A percentile compares a stretch with the other conserved stretches of the same genome.
Conservation (phyloP, 2,329 filamentous ascomycete species). For the Scedosporium apiospermum region DNA sequence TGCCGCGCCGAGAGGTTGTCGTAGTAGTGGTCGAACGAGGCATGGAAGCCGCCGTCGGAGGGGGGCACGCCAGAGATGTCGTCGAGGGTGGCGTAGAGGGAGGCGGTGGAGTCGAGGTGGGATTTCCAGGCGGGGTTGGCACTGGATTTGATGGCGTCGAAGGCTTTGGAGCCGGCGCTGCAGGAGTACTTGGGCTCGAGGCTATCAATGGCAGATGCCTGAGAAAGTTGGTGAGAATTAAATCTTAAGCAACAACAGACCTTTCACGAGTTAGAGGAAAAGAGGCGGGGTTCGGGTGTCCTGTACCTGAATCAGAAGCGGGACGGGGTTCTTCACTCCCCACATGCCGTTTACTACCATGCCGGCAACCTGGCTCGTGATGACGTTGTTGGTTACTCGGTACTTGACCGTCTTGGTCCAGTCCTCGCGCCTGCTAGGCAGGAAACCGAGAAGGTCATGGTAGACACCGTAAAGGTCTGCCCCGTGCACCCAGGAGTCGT, state of each 20-base stretch:
- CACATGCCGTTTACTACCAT: slow-evolving; percentile 69
- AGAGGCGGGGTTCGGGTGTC: no score
- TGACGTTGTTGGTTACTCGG: slow-evolving; percentile 72
- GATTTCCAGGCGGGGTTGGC: slow-evolving; percentile 45
- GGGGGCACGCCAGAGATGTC: slow-evolving; percentile 54
- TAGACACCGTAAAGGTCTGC: slow-evolving; percentile 72
- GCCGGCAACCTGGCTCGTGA: slow-evolving; percentile 71
- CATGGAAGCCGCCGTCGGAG: slow-evolving; percentile 54
- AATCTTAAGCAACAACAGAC: background rate
- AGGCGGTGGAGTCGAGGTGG: slow-evolving; percentile 48
- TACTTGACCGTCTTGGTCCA: slow-evolving; percentile 43
- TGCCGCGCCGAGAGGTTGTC: slow-evolving; percentile 74
- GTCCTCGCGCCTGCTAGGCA: slow-evolving; percentile 40
- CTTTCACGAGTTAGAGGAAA: background rate
- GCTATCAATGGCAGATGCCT: slow-evolving; percentile 52
- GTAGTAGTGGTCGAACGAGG: slow-evolving; percentile 71
- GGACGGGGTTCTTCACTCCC: slow-evolving; percentile 21
- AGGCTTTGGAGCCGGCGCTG: slow-evolving; percentile 33
- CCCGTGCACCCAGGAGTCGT: slow-evolving; percentile 69
- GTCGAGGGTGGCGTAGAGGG: slow-evolving; percentile 54
- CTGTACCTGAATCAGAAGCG: slow-evolving; percentile 35
- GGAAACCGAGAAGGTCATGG: slow-evolving; percentile 55
- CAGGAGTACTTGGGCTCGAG: slow-evolving; percentile 68
- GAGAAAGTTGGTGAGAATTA: slow-evolving; percentile 7
- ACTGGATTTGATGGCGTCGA: slow-evolving; percentile 31